A percentile compares a stretch with the other conserved stretches of the same genome.
Evolutionary conservation across 2,329 filamentous ascomycete genomes (phyloP).

Genomic region (Xylariaceae sp.): DNA sequence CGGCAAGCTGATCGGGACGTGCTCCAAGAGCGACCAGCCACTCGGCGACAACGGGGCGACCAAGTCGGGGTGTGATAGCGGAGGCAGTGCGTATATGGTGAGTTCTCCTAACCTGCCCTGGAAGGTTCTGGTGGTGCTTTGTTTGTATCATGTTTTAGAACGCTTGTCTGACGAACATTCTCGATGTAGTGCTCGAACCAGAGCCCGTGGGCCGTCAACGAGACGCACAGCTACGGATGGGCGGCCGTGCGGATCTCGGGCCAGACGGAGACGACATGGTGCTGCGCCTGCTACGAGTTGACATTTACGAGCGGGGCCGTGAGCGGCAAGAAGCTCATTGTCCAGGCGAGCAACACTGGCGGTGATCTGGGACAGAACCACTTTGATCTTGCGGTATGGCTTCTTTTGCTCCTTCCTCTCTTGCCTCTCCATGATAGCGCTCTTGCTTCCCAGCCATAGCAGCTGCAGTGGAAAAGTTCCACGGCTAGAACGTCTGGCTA

Average conservation of each 20-base stretch:
- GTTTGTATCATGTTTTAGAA: too few relatives aligned
- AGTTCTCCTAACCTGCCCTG: too few relatives aligned
- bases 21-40: conserved; percentile 50
- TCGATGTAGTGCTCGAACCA: conserved; percentile 61
- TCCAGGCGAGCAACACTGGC: conserved; percentile 58
- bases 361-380: conserved; percentile 50
- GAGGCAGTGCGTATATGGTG: conserved; percentile 50
- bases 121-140: too few relatives aligned
- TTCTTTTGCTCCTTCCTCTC: not conserved
- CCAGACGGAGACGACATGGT: conserved; percentile 56
- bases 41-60: conserved; percentile 43
- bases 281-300: conserved; percentile 60
- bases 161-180: too few relatives aligned
- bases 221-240: conserved; percentile 58
- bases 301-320: conserved; percentile 53
- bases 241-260: conserved; percentile 55
- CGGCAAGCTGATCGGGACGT: conserved; percentile 47
- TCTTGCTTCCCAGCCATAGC: too few relatives aligned
- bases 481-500: too few relatives aligned
- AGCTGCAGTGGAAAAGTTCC: too few relatives aligned
- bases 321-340: conserved; percentile 53
- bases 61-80: conserved; percentile 47
- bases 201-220: conserved; percentile 57
- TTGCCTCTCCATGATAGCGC: not conserved
- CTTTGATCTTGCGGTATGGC: conserved; percentile 45